Evolutionary conservation across 345 rosid genomes (phyloP).

Genomic region (Citrus reticulata): DNA sequence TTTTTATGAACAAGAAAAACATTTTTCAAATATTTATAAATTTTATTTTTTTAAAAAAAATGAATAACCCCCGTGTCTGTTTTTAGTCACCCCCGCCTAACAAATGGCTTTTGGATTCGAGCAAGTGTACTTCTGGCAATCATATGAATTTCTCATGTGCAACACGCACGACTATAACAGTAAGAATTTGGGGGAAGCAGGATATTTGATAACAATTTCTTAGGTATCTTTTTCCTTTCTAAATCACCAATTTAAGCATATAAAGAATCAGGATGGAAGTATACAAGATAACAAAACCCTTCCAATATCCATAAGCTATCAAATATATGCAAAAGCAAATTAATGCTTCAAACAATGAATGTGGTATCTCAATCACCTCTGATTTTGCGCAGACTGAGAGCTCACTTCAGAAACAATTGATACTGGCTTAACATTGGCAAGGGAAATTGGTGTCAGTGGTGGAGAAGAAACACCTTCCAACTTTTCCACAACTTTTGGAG

Average conservation of each 20-base stretch:
- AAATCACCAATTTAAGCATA: slow-evolving; percentile 7
- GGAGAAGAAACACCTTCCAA: slow-evolving; percentile 58
- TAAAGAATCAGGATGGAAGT: slow-evolving; percentile 18
- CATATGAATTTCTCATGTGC: too few species aligned
- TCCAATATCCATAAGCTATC: slow-evolving; percentile 14
- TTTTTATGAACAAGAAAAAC: too few species aligned
- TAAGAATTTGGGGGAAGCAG: background rate
- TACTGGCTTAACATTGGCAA: slow-evolving; percentile 36
- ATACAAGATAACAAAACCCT: slow-evolving; percentile 8
- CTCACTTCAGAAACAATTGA: slow-evolving; percentile 31
- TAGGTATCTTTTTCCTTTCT: background rate
- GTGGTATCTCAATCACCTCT: slow-evolving; percentile 55
- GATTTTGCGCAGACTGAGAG: slow-evolving; percentile 52
- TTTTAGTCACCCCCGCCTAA: too few species aligned
- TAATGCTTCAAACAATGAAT: slow-evolving; percentile 11
- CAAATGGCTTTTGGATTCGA: too few species aligned
- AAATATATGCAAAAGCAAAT: slow-evolving; percentile 17
- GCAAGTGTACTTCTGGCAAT: too few species aligned
- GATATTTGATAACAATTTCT: background rate
- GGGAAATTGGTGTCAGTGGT: slow-evolving; percentile 72
- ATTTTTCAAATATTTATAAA: too few species aligned
- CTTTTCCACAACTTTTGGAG: slow-evolving; percentile 34
- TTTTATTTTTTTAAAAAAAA: too few species aligned
- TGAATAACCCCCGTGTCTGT: too few species aligned
- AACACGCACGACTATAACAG: background rate